Conservation (phyloP, 2,329 filamentous ascomycete species). For the Penicillium sp. region DNA sequence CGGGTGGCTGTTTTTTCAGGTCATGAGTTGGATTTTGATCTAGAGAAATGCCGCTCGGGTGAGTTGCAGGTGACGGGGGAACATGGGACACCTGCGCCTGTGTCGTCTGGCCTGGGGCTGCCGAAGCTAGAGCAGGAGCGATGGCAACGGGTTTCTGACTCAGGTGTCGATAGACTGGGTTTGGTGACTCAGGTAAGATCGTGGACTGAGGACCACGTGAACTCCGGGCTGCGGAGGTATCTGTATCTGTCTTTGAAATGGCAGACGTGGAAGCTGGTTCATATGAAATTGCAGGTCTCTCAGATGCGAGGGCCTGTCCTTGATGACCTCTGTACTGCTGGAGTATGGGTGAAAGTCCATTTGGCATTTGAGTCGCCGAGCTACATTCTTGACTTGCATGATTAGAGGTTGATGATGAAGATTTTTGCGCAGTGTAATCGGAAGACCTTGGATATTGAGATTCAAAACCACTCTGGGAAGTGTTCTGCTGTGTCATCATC, state of each 20-base stretch:
- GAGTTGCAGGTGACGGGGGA: too few relatives aligned
- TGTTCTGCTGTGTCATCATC: not conserved
- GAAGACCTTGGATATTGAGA: not conserved
- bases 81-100: too few relatives aligned
- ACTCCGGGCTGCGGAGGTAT: not conserved
- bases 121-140: not conserved
- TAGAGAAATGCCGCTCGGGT: too few relatives aligned
- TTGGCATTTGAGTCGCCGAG: not conserved
- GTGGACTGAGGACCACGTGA: not conserved
- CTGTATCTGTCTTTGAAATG: not conserved
- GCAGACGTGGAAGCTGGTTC: not conserved
- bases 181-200: too few relatives aligned
- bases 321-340: not conserved
- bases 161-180: too few relatives aligned
- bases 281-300: not conserved
- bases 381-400: not conserved
- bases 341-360: not conserved
- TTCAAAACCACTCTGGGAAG: not conserved
- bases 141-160: not conserved
- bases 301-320: not conserved
- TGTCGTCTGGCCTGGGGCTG: not conserved
- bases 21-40: too few relatives aligned
- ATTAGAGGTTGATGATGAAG: not conserved
- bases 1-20: too few relatives aligned
- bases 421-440: not conserved